A percentile compares a stretch with the other conserved stretches of the same genome.
Conservation (phyloP, 176 grass and related monocot species). For the Ananas comosus region DNA sequence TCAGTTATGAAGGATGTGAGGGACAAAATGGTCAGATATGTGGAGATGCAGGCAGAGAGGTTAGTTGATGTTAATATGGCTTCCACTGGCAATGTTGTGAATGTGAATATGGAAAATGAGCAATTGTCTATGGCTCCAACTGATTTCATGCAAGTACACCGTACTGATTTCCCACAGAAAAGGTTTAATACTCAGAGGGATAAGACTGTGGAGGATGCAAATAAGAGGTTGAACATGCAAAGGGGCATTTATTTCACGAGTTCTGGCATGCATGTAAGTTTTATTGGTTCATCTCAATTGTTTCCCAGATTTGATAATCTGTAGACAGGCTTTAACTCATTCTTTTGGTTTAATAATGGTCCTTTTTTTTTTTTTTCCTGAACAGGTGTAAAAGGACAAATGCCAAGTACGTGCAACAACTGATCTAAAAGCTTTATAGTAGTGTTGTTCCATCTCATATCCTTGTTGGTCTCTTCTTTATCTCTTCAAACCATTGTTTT, state of each 20-base stretch:
- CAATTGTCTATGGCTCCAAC: conserved; percentile 43
- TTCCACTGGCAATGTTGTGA: conserved; percentile 41
- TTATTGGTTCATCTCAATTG: conserved; percentile 17
- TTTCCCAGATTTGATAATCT: conserved; percentile 8
- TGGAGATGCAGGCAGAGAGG: conserved; percentile 14
- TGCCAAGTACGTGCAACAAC: background rate
- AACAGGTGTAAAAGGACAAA: background rate
- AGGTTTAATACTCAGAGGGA: conserved; percentile 39
- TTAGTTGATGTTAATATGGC: conserved; percentile 53
- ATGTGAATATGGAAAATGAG: conserved; percentile 41
- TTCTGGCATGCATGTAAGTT: conserved; percentile 53
- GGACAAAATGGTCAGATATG: conserved; percentile 41
- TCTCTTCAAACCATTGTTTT: no score
- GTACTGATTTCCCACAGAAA: conserved; percentile 39
- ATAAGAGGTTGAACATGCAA: conserved; percentile 57
- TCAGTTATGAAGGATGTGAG: conserved; percentile 64
- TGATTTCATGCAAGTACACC: conserved; percentile 61
- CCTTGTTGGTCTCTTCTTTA: no score
- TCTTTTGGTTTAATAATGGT: background rate
- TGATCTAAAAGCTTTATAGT: background rate
- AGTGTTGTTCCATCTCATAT: no score
- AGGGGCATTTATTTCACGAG: conserved; percentile 45
- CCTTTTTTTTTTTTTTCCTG: background rate
- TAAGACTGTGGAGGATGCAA: conserved; percentile 43
- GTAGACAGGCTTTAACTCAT: background rate